Evolutionary conservation across 352 stramenopile genomes (phyloP), one percentile per base, ranked within the genome.

Genomic region (Phytophthora hybrid): DNA sequence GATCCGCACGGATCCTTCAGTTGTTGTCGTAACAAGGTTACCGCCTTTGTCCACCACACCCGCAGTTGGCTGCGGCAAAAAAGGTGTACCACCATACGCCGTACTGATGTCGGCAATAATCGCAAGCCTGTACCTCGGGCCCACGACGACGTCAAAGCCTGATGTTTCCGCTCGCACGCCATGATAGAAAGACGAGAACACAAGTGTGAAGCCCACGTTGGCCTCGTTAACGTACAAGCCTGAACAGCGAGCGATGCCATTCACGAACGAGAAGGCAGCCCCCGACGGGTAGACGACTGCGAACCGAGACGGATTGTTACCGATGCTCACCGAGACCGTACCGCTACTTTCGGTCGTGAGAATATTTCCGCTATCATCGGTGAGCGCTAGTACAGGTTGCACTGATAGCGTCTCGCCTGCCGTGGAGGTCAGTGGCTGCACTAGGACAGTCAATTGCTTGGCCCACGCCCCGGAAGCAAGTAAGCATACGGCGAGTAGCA

Each of bases 11-110:
- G 76, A 88, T 14, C 88, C 88, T 21, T 82, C 65, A 23, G 69
- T 91, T 26, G 82, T 62, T 11, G 64, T 57, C 2, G 68, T 63
- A 32, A 95, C 87, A 16, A 86, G 55, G 64, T 97, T 95, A 3
- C 88, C 90, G 23, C 90, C 90, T 58, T 80, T 83, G 63, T 97
- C 90, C 6, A 97, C 89, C 18, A 97, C 83, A 21, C 75, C 86
- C 3, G 85, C 84, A n/a, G 77, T 74, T 8, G 91, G 90, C 60
- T 97, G 90, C 1, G 91, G 91, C 21, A 84, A 74, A 64, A 97
- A 96, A 0, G 84, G 70, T 10, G 79, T 90, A 2, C 91, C 91
- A 61, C 90, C 88, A 49, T 85, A 94, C 5, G 91, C 89, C 2
- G 82, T 95, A 81, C 87, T 93, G 54, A 94, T 83, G 69, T 96